Evolutionary conservation across 805 yeast genomes (phyloP).

Genomic region (Yamadazyma kitorensis): DNA sequence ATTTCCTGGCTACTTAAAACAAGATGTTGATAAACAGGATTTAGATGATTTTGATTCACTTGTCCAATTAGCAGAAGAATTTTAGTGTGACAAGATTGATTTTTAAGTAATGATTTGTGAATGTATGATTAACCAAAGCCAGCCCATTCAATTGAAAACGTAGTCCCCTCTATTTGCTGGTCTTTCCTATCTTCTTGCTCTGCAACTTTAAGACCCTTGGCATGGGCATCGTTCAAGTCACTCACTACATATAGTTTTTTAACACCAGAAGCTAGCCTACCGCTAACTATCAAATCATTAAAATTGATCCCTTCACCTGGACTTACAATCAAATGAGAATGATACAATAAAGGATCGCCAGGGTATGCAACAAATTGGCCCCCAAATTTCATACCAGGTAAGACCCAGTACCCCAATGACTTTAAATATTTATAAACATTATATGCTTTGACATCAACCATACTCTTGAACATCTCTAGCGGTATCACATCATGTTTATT

Average conservation of each 20-base stretch:
- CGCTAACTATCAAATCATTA: slow-evolving; percentile 69
- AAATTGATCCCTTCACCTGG: slow-evolving; percentile 31
- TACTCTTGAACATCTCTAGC: slow-evolving; percentile 3
- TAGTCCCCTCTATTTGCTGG: slow-evolving; percentile 7
- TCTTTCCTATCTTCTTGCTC: slow-evolving; percentile 1
- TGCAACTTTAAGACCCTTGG: not conserved
- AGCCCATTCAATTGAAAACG: slow-evolving; percentile 89
- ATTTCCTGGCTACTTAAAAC: no score
- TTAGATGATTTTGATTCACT: no score
- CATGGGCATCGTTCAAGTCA: slow-evolving; percentile 12
- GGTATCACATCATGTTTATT: not conserved
- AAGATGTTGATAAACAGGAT: no score
- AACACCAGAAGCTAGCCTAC: slow-evolving; percentile 88
- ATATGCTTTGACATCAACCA: slow-evolving; percentile 5
- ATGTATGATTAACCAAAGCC: slow-evolving; percentile 68
- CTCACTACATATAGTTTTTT: slow-evolving; percentile 78
- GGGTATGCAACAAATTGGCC: slow-evolving; percentile 88
- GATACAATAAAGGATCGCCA: slow-evolving; percentile 89
- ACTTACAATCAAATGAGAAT: slow-evolving; percentile 77
- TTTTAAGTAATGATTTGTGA: no score
- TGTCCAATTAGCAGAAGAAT: no score
- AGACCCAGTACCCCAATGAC: slow-evolving; percentile 47
- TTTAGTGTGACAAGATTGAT: no score
- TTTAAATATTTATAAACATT: slow-evolving; percentile 26
- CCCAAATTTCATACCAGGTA: slow-evolving; percentile 92